phyloP scores from a whole-genome alignment of 345 rosid species.

The Psidium guajava region DNA sequence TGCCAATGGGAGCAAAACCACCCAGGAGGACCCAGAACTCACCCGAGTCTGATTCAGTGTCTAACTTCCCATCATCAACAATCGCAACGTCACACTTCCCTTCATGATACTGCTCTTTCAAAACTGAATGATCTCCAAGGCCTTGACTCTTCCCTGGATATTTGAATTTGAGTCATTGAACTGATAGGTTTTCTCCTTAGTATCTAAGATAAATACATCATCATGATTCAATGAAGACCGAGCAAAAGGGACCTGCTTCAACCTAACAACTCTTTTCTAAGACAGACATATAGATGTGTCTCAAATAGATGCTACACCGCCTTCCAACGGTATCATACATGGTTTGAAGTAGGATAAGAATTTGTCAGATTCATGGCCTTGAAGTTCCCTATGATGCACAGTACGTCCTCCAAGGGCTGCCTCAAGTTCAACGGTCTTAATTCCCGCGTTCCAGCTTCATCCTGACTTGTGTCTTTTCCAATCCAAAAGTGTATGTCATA shows the following conservation, averaged over 20 bases:
- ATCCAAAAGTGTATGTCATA: conserved; percentile 96
- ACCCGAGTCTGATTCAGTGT: conserved; percentile 88
- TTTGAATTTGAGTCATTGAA: conserved; percentile 96
- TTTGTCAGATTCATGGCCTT: conserved; percentile 94
- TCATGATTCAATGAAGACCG: conserved; percentile 94
- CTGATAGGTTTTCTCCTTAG: conserved; percentile 72
- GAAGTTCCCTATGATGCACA: conserved; percentile 91
- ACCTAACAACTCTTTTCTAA: conserved; percentile 72
- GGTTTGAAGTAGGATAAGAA: conserved; percentile 95
- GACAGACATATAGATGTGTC: conserved; percentile 72
- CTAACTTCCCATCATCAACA: conserved; percentile 86
- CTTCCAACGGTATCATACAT: conserved; percentile 87
- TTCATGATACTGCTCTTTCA: conserved; percentile 77
- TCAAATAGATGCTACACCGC: conserved; percentile 96
- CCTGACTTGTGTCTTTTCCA: conserved; percentile 97
- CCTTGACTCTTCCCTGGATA: conserved; percentile 96
- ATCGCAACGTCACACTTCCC: conserved; percentile 72
- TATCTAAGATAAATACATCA: conserved; percentile 92
- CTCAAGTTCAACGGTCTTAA: conserved; percentile 93
- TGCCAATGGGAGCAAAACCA: conserved; percentile 85
- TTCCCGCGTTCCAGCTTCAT: conserved; percentile 99
- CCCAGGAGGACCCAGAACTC: conserved; percentile 94
- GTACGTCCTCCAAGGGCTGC: conserved; percentile 95
- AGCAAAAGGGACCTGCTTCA: conserved; percentile 98
- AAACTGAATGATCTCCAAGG: conserved; percentile 85